Evolutionary conservation across 345 rosid species (phyloP), one percentile per base, ranked within the genome.

Genomic region (Corymbia maculata): DNA sequence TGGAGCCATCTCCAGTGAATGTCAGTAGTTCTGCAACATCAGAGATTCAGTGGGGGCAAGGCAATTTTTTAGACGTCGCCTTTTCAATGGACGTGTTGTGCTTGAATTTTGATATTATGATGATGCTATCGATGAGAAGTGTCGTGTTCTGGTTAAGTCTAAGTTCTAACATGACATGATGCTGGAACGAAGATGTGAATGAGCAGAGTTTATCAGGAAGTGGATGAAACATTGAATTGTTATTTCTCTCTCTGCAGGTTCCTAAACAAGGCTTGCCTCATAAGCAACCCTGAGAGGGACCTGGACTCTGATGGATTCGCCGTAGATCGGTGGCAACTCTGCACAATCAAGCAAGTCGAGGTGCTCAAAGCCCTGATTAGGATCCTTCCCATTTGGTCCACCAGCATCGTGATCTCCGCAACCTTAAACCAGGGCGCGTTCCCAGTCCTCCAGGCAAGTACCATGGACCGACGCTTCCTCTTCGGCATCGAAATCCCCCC

Each of bases 381-480:
- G 84, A 93, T 95, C 89, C 80, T 95, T 4, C 95, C 97, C 19
- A 87, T 95, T 6, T 94, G 95, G 97, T 92, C 94, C 17, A 88
- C 92, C 1, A 89, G 94, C 53, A 94, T 95, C 80, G 88, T 92
- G 86, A 59, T 92, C 22, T 90, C 92, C 6, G 93, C 68, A 21
- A 92, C 92, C 85, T 19, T 95, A 49, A 92, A 89, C 94, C 95
- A 95, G n/a, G 88, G 89, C 24, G 11, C 94, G 4, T 92, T 94
- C 52, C 95, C 93, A 0, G 92, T 91, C 51, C 88, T 94, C 88
- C 95, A 93, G 88, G 97, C 93, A 0, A 32, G 0, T 17, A 88
- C 91, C 82, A 92, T 95, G 95, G 93, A 95, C 92, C 86, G 95
- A 22, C 92, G 49, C 32, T 86, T 94, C 28, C n/a, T 90, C 68